Conservation (phyloP, 306 rosid genomes). For the Rubus idaeus region DNA sequence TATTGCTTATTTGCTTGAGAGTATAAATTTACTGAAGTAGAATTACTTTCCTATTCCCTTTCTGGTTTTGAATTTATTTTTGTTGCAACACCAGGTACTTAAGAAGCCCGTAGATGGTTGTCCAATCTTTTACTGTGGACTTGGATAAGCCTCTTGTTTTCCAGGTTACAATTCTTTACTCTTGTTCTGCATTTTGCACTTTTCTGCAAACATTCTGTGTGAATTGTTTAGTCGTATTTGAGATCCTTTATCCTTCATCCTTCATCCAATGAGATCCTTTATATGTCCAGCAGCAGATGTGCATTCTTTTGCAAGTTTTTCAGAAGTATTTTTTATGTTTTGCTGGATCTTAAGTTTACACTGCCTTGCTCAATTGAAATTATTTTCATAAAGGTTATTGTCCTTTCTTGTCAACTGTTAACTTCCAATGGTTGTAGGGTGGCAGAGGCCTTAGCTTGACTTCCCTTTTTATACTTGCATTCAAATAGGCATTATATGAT, state of each 20-base stretch:
- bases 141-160: constrained; percentile 36
- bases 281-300: background rate
- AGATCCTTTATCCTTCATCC: background rate
- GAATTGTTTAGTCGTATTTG: background rate
- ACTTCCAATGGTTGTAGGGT: background rate
- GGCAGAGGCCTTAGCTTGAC: constrained; percentile 6
- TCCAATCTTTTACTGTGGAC: constrained; percentile 24
- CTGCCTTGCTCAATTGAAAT: background rate
- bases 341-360: background rate
- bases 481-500: background rate
- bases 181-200: background rate
- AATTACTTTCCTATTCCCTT: background rate
- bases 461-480: background rate
- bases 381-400: background rate
- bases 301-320: background rate
- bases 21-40: background rate
- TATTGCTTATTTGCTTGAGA: background rate
- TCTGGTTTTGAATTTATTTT: background rate
- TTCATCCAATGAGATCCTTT: background rate
- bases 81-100: background rate
- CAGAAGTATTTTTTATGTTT: background rate
- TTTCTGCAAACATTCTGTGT: background rate
- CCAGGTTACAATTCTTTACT: constrained; percentile 31
- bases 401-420: background rate
- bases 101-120: constrained; percentile 30